Percentiles rank a stretch among this genome's conserved stretches.
These are phyloP conservation scores for Tricholoma matsutake DNA, from an alignment of 768 basidiomycete species.

Conservation along the genomic window DNA sequence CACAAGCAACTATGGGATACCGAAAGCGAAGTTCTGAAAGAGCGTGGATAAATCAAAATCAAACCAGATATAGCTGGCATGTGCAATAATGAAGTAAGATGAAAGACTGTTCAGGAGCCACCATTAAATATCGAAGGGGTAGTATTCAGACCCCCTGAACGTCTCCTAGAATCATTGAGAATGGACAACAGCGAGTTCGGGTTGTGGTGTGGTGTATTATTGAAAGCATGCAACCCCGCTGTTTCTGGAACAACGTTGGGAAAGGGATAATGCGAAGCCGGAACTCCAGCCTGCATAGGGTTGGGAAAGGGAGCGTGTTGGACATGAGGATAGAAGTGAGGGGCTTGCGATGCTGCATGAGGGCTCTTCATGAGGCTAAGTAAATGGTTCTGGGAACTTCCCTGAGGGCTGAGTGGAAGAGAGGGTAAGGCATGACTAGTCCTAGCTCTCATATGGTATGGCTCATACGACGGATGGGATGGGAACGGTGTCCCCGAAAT, in stretches of 20 bases:
- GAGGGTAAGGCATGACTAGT: conserved; percentile 45
- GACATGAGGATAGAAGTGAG: not conserved
- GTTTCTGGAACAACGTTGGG: not conserved
- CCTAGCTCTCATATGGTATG: conserved; percentile 44
- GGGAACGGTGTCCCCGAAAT: not conserved
- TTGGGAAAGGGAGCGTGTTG: not conserved
- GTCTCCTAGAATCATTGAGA: conserved; percentile 1
- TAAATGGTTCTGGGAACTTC: conserved; percentile 46
- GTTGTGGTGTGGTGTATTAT: not conserved
- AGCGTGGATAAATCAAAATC: not conserved
- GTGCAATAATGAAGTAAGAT: not conserved
- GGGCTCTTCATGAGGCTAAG: conserved; percentile 41
- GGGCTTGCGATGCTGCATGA: conserved; percentile 11
- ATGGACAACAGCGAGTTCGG: conserved; percentile 5
- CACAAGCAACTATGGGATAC: not conserved
- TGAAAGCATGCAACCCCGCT: not conserved
- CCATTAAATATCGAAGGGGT: not conserved
- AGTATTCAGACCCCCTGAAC: not conserved
- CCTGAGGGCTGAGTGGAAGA: conserved; percentile 28
- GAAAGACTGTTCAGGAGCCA: not conserved
- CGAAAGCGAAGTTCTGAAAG: not conserved
- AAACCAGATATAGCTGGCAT: not conserved
- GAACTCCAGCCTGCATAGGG: not conserved
- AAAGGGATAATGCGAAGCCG: not conserved
- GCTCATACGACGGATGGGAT: conserved; percentile 15